Evolutionary conservation across 208 protist species (phyloP).

Genomic region (Trypanosoma mega): DNA sequence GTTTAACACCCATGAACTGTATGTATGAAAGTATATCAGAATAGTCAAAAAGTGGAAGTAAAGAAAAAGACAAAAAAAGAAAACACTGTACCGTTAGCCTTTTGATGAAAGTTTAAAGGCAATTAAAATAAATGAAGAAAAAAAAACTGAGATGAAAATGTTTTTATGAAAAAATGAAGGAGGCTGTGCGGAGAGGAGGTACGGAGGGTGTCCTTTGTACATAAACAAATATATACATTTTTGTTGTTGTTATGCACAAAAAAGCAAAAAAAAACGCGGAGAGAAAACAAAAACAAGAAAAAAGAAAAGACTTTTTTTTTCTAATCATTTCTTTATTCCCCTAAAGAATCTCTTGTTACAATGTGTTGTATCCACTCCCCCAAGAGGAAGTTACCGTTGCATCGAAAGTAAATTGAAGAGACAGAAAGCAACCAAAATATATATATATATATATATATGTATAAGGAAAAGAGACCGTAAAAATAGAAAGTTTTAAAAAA

Average conservation of each 20-base stretch:
- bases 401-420: no score
- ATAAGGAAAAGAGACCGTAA: constrained; percentile 12
- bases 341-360: no score
- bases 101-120: constrained; percentile 7
- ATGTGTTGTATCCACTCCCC: no score
- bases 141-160: constrained; percentile 13
- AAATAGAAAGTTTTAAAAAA: constrained; percentile 7
- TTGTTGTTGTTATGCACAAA: constrained; percentile 1
- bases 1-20: no score
- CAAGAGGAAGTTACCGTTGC: no score
- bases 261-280: constrained; percentile 28
- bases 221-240: no score
- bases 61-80: constrained; percentile 8
- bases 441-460: constrained; percentile 3
- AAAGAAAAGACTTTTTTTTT: no score
- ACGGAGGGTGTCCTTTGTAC: no score
- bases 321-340: no score
- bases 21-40: no score
- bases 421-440: neutral
- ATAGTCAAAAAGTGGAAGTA: constrained; percentile 3
- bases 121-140: constrained; percentile 5
- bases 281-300: no score
- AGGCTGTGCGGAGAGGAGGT: neutral
- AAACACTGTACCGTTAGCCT: constrained; percentile 1
- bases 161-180: neutral